Percentiles rank a stretch among this genome's conserved stretches.
Conservation (phyloP, 140 eudicot species). For the Ambrosia hybrid region DNA sequence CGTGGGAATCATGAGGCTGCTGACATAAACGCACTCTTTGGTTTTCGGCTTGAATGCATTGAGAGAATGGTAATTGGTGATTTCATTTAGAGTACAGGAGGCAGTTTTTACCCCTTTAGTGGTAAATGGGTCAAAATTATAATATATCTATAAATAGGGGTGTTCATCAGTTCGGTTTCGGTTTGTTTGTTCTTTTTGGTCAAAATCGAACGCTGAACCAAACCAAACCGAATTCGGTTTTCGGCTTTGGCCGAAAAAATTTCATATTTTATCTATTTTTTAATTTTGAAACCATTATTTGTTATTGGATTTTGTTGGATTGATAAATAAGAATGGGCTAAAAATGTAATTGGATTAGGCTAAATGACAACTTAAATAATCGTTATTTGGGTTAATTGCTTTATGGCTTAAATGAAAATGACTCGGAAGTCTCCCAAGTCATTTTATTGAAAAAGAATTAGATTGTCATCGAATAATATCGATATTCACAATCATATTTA, state of each 20-base stretch:
- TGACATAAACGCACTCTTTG: constrained; percentile 92
- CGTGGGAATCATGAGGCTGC: constrained; percentile 99
- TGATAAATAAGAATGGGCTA: too few species aligned
- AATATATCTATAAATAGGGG: neutral
- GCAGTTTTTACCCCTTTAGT: constrained; percentile 10
- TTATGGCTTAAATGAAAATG: neutral
- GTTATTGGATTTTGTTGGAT: too few species aligned
- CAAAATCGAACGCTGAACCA: too few species aligned
- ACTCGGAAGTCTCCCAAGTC: neutral
- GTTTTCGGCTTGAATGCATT: constrained; percentile 94
- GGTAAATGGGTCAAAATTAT: constrained; percentile 13
- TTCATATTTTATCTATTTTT: too few species aligned
- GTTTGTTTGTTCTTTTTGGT: neutral
- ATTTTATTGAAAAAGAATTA: neutral
- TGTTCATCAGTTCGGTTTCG: neutral
- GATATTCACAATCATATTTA: neutral
- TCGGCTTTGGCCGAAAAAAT: too few species aligned
- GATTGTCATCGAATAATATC: neutral
- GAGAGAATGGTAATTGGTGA: constrained; percentile 81
- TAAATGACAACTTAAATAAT: too few species aligned
- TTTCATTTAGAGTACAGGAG: neutral
- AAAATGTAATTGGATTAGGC: too few species aligned
- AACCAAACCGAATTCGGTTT: too few species aligned
- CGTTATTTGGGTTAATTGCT: too few species aligned
- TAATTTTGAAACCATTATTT: too few species aligned